These are phyloP conservation scores for Coemansia sp. DNA, from an alignment of 192 early-diverging fungal genomes.

Conservation along the genomic window DNA sequence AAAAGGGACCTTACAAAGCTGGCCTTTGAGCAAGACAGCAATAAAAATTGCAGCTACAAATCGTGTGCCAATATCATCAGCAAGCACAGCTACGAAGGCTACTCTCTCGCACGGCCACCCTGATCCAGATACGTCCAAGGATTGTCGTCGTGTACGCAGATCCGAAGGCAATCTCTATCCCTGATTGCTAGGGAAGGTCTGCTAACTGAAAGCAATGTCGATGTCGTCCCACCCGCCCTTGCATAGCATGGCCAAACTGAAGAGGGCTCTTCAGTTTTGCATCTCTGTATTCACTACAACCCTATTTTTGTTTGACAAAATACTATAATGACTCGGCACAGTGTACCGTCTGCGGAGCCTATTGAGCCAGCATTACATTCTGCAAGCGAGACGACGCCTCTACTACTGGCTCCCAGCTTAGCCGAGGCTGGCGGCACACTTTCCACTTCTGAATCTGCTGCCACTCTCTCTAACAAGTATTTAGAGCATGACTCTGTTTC, in stretches of 20 bases:
- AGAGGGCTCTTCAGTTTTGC: neutral
- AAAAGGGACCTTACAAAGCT: neutral
- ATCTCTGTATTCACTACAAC: no score
- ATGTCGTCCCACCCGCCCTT: neutral
- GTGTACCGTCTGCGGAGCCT: no score
- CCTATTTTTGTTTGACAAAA: no score
- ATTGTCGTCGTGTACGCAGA: neutral
- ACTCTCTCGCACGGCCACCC: neutral
- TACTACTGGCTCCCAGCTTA: neutral
- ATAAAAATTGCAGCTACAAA: neutral
- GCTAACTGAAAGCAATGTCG: no score
- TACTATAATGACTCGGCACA: neutral
- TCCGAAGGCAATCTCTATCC: neutral
- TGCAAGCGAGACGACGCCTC: neutral
- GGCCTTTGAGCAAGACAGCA: neutral
- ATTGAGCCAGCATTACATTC: neutral
- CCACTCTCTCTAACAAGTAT: conserved; percentile 28
- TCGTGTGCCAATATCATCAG: neutral
- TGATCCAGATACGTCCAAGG: neutral
- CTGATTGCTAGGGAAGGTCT: neutral
- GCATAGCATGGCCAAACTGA: neutral
- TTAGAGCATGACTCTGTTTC: conserved; percentile 21
- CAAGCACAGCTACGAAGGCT: neutral
- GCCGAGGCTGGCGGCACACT: neutral
- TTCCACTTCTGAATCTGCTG: conserved; percentile 2